Percentiles rank a stretch among this genome's conserved stretches.
Evolutionary conservation across 2,329 filamentous ascomycete genomes (phyloP).

Genomic region (Mycosphaerella sp.): DNA sequence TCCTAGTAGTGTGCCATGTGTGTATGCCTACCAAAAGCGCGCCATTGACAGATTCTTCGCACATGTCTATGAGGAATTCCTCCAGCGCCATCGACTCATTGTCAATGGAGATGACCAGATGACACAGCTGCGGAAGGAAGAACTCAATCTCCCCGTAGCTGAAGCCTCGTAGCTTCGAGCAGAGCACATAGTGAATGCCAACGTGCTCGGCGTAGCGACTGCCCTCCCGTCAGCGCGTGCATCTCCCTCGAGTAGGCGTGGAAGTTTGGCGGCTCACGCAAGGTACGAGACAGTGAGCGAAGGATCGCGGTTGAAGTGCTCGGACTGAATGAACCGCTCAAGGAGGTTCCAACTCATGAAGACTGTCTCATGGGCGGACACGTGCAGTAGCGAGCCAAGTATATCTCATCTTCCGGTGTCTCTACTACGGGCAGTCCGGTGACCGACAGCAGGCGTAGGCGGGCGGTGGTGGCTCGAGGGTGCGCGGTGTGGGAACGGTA

Average conservation of each 20-base stretch:
- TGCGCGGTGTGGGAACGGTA: background rate
- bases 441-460: constrained; percentile 6
- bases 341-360: constrained; percentile 70
- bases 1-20: background rate
- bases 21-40: constrained; percentile 62
- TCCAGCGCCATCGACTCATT: constrained; percentile 89
- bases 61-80: constrained; percentile 78
- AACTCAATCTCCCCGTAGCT: constrained; percentile 89
- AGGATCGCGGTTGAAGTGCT: constrained; percentile 87
- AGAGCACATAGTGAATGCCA: constrained; percentile 82
- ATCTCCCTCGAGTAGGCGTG: background rate
- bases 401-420: constrained; percentile 12
- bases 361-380: constrained; percentile 19
- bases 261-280: constrained; percentile 53
- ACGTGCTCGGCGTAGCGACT: constrained; percentile 86
- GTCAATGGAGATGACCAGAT: constrained; percentile 79
- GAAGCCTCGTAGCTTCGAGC: constrained; percentile 82
- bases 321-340: constrained; percentile 85
- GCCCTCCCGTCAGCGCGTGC: constrained; percentile 17
- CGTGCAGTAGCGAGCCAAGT: constrained; percentile 1
- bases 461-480: background rate
- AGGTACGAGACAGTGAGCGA: constrained; percentile 85
- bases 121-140: constrained; percentile 79
- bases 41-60: constrained; percentile 80
- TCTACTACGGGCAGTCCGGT: constrained; percentile 3